These are phyloP conservation scores for Saccharomyces uvarum DNA, from an alignment of 1,139 yeast genomes.

Conservation along the genomic window DNA sequence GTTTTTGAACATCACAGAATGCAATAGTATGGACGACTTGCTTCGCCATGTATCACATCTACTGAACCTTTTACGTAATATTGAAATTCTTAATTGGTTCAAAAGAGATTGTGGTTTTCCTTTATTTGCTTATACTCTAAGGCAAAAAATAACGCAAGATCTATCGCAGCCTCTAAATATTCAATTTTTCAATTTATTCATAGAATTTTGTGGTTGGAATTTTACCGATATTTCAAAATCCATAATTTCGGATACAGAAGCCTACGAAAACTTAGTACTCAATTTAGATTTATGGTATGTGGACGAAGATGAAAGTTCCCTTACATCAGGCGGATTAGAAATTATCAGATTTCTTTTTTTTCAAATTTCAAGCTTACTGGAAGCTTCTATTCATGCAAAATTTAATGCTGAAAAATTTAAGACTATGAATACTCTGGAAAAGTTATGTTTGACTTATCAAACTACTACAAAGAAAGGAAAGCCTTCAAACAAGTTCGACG, in stretches of 20 bases:
- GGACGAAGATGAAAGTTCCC: conserved; percentile 7
- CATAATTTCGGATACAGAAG: conserved; percentile 38
- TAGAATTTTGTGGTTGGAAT: conserved; percentile 42
- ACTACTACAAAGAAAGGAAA: conserved; percentile 8
- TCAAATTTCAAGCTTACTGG: conserved; percentile 49
- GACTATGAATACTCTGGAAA: conserved; percentile 47
- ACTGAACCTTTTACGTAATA: conserved; percentile 9
- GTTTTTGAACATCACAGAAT: conserved; percentile 10
- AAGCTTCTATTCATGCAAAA: conserved; percentile 42
- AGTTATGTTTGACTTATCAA: conserved; percentile 42
- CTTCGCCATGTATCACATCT: conserved; percentile 15
- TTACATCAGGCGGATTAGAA: conserved; percentile 26
- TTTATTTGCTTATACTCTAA: conserved; percentile 24
- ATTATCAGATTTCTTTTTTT: conserved; percentile 45
- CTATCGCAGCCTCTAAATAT: conserved; percentile 21
- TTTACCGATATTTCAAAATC: conserved; percentile 37
- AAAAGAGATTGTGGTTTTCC: conserved; percentile 19
- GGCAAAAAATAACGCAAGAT: conserved; percentile 16
- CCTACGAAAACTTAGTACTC: conserved; percentile 40
- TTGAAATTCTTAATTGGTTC: conserved; percentile 14
- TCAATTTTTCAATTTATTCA: conserved; percentile 36
- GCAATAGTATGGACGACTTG: conserved; percentile 9
- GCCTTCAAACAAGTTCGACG: conserved; percentile 39
- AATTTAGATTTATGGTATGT: conserved; percentile 46
- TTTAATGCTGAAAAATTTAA: conserved; percentile 46